phyloP scores from a whole-genome alignment of 169 alveolate species.

The Plasmodium vivax region DNA sequence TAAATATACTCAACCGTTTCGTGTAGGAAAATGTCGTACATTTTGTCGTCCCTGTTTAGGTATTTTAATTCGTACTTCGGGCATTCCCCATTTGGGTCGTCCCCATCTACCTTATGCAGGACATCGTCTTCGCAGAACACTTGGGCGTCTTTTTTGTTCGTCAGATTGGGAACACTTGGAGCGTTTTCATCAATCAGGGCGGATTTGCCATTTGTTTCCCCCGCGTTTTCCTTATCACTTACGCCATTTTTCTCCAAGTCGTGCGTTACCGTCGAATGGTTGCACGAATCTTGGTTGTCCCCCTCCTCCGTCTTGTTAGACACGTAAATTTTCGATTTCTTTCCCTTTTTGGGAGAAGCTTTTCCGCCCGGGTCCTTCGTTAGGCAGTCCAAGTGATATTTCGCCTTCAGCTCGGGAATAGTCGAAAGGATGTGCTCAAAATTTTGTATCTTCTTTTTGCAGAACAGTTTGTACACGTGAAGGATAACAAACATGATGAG shows the following conservation, averaged over 20 bases:
- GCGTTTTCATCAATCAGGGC: not conserved
- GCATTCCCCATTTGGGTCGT: not conserved
- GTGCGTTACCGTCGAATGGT: not conserved
- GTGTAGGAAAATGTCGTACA: constrained; percentile 29
- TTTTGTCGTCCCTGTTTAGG: constrained; percentile 11
- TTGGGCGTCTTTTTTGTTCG: not conserved
- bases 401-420: constrained; percentile 27
- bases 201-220: not conserved
- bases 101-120: not conserved
- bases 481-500: constrained; percentile 23
- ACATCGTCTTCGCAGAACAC: not conserved
- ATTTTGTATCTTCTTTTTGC: constrained; percentile 29
- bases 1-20: constrained; percentile 68
- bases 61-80: constrained; percentile 27
- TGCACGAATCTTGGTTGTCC: not conserved
- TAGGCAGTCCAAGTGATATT: not conserved
- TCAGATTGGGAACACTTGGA: not conserved
- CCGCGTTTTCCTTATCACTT: not conserved
- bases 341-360: not conserved
- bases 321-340: constrained; percentile 8
- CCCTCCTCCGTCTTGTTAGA: not conserved
- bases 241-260: constrained; percentile 13
- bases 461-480: not conserved
- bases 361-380: not conserved
- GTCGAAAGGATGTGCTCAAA: constrained; percentile 23